phyloP scores from a whole-genome alignment of 176 grass and related monocot species.

The Poa pratensis region DNA sequence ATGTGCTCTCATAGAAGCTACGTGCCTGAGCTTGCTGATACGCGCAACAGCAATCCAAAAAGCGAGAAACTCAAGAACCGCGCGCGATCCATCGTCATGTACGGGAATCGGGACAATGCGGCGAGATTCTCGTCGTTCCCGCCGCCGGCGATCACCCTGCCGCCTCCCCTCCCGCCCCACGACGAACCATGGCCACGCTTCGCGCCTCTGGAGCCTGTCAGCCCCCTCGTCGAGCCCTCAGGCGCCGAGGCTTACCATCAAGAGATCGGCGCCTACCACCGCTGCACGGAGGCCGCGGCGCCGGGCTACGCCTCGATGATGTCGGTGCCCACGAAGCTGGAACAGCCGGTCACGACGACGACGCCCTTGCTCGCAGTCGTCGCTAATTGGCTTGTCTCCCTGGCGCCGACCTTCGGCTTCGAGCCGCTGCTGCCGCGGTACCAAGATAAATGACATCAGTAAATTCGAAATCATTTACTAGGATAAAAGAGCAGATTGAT shows the following conservation, averaged over 20 bases:
- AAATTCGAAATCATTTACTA: not conserved
- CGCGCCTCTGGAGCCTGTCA: not conserved
- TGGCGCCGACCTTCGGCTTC: not conserved
- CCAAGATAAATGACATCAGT: not conserved
- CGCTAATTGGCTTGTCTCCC: not conserved
- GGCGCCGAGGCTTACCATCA: not conserved
- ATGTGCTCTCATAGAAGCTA: not conserved
- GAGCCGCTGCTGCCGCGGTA: not conserved
- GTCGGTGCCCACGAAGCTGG: not conserved
- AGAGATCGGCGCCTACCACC: not conserved
- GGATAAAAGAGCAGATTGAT: not conserved
- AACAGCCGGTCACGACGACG: not conserved
- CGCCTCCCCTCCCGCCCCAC: not conserved
- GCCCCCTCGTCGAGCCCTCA: not conserved
- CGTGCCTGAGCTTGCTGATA: not conserved
- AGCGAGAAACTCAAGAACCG: not conserved
- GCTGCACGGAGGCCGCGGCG: not conserved
- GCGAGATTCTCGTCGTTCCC: not conserved
- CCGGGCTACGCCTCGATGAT: not conserved
- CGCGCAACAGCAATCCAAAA: not conserved
- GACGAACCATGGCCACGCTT: slow-evolving; percentile 4
- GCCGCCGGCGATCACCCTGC: not conserved
- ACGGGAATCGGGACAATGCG: not conserved
- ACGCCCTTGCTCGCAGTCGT: not conserved
- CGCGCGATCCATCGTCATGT: not conserved